Evolutionary conservation across 2,329 filamentous ascomycete genomes (phyloP), one percentile per base, ranked within the genome.

Genomic region (Neofusicoccum sp.): DNA sequence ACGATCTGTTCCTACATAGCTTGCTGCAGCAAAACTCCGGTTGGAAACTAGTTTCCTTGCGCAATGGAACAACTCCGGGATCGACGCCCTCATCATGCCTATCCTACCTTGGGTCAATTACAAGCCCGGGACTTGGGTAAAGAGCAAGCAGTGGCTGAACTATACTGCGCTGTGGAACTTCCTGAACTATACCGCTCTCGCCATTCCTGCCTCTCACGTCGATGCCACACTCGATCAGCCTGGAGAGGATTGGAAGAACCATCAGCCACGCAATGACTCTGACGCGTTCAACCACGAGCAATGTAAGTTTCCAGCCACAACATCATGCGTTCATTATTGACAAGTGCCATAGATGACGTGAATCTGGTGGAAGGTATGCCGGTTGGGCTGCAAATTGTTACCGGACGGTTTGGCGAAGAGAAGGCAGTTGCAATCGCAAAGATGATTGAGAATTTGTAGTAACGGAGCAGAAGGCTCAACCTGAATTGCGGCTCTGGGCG

Each of bases 111-210:
- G 64, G 61, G 67, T 69, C 14, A 62, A 58, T 8, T 69, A 65
- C 61, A 47, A 29, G 22, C 62, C 68, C 6, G 67, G 66, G 64
- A 61, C 63, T 31, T 66, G 67, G 66, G 66, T 69, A 5, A 66
- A 66, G 16, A 65, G 63, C 14, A 69, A 68, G 33, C 66, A 66
- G 47, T 73, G 71, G 69, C 67, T 72, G 1, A 69, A 71, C 2
- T 74, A 74, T 50, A 73, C 72, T 7, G 72, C 72, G 31, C 44
- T 73, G 14, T 74, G 69, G 69, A 74, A 74, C 50, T 64, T 73
- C 41, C 58, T 74, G 9, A 67, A 66, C 47, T 67, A 66, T 33
- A 33, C 66, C 4, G 60, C 64, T 8, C 48, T 66, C 31, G 47
- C 58, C 12, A 29, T 67, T 1, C 66, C 66, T 3, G 62, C 48